Base-by-base conservation (phyloP, 1,284 basidiomycete genomes). In the Anthracocystis panici-leucophaei region DNA sequence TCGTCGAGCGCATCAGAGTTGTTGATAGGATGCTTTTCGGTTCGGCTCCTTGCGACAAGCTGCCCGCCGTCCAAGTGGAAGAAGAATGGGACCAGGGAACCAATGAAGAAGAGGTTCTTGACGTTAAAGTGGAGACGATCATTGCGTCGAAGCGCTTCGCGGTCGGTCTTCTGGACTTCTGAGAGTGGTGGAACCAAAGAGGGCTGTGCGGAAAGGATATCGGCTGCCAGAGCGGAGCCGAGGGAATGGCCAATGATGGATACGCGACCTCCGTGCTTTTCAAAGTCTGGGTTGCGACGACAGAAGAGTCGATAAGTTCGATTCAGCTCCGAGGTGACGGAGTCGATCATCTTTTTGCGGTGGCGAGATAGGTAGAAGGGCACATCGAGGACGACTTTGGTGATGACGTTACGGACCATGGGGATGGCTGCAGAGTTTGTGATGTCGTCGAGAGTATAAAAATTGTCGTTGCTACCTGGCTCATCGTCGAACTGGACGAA, bases 141-240 rank as follows among this genome's bases (percentile, higher is more conserved):
- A 35, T 68, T 67, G 45, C 55, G 38, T 18, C 63, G 64, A 0
- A 68, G 54, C 3, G 61, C 55, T 23, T 75, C 65, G 23, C 27
- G 49, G 23, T 73, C 53, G 2, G 54, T 20, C 16, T 42, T 23
- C 6, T 63, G 63, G 18, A 65, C 41, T 42, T 67, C 48, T 2
- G 33, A 33, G 6, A 82, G 63, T 4, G 71, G 52, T 11, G 76
- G 65, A 10, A 88, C 87, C 20, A 82, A 81, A 1, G 88, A 89
- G 1, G 88, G 87, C 74, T 90, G 89, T 54, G 87, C 86, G 3
- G 88, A 88, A 7, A 90, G 84, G 44, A 90, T 88, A 60, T 89
- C 87, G 0, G 88, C 86, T 0, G 88, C 87, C 1, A 90, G 82
- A 3, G 88, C 87, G 0, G 88, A 88, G 6, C 89, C 89, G 5